phyloP scores from a whole-genome alignment of 441 rosid genomes.

The Adansonia madagascariensis region DNA sequence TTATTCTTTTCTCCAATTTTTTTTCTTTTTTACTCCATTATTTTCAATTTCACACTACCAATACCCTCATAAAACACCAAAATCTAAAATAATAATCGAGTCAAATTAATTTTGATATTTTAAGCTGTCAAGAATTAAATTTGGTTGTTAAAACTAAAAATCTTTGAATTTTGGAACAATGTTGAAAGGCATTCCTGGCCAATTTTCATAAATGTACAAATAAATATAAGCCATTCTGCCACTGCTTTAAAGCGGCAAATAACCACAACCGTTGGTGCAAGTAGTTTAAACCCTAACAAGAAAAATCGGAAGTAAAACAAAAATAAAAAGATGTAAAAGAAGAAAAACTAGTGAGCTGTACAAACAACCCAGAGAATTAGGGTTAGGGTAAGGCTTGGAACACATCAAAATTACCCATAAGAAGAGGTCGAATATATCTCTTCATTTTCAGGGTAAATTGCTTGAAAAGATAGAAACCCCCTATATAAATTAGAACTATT shows the following conservation, averaged over 20 bases:
- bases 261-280: slow-evolving; percentile 30
- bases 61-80: no score
- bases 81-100: no score
- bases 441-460: slow-evolving; percentile 39
- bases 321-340: slow-evolving; percentile 15
- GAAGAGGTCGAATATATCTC: slow-evolving; percentile 37
- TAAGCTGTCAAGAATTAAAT: no score
- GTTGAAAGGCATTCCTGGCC: slow-evolving; percentile 33
- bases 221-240: slow-evolving; percentile 30
- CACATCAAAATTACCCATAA: slow-evolving; percentile 47
- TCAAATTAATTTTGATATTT: no score
- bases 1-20: no score
- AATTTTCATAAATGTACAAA: slow-evolving; percentile 40
- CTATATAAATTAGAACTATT: slow-evolving; percentile 41
- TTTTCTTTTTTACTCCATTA: no score
- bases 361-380: slow-evolving; percentile 35
- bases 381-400: slow-evolving; percentile 33
- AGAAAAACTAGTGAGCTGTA: slow-evolving; percentile 30
- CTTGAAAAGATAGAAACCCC: slow-evolving; percentile 26
- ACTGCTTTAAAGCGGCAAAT: slow-evolving; percentile 31
- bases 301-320: background rate
- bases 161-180: background rate
- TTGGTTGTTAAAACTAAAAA: background rate
- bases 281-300: slow-evolving; percentile 13
- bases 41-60: no score